Percentiles rank a stretch among this genome's conserved stretches.
phyloP scores from a whole-genome alignment of 306 rosid species.

The Cucumis melo region DNA sequence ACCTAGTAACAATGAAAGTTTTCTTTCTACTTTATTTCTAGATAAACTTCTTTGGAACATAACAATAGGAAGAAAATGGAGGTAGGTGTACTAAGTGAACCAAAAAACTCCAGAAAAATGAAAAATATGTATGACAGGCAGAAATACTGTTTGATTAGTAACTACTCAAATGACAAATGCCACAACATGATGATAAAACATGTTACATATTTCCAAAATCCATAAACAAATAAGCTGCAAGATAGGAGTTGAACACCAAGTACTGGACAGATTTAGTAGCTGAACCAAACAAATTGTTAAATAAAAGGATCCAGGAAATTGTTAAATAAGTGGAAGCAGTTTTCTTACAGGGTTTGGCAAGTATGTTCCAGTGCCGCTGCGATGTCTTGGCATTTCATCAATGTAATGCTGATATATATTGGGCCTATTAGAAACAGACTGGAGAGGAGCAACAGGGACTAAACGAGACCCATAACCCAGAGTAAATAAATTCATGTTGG shows the following conservation, averaged over 20 bases:
- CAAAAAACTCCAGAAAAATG: not conserved
- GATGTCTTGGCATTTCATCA: conserved; percentile 73
- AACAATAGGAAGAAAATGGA: not conserved
- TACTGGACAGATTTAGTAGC: not conserved
- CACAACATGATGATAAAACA: not conserved
- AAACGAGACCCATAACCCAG: conserved; percentile 61
- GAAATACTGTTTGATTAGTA: not conserved
- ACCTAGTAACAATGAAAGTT: not conserved
- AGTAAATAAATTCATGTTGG: conserved; percentile 38
- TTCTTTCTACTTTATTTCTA: not conserved
- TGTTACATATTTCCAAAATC: not conserved
- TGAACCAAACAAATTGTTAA: conserved; percentile 2
- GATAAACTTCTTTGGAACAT: not conserved
- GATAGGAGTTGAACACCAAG: not conserved
- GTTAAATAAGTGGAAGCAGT: not conserved
- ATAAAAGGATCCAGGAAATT: not conserved
- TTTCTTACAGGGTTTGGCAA: conserved; percentile 91
- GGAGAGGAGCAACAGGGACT: conserved; percentile 66
- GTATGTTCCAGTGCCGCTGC: conserved; percentile 95
- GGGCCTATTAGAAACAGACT: conserved; percentile 63
- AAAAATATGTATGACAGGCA: not conserved
- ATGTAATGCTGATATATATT: conserved; percentile 52
- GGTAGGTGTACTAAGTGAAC: not conserved
- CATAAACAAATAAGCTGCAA: not conserved
- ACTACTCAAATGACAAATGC: not conserved